phyloP scores from a whole-genome alignment of 164 flowering plant species.

The Taxillus chinensis region DNA sequence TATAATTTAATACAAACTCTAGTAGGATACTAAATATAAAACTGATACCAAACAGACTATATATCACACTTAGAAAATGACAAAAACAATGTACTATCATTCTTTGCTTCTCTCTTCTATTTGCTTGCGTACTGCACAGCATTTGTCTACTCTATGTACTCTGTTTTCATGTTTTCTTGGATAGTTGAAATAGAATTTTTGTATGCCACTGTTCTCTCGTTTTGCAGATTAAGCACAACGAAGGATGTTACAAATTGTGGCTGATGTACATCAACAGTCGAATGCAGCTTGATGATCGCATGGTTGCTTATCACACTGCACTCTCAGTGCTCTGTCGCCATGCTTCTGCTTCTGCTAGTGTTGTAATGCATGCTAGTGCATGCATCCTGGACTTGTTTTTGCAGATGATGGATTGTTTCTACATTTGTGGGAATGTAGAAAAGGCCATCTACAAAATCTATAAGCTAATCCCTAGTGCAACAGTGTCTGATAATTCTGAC shows the following conservation, averaged over 20 bases:
- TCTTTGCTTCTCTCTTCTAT: no score
- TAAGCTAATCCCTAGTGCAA: constrained; percentile 20
- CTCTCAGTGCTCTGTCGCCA: constrained; percentile 39
- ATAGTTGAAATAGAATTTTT: constrained; percentile 9
- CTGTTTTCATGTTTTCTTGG: background rate
- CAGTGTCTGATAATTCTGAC: constrained; percentile 19
- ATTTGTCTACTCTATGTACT: background rate
- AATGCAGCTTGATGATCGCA: constrained; percentile 32
- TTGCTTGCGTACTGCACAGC: no score
- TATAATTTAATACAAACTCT: no score
- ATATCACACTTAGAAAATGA: no score
- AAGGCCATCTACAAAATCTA: constrained; percentile 41
- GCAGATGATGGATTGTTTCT: constrained; percentile 58
- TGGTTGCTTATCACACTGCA: constrained; percentile 61
- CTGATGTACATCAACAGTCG: constrained; percentile 82
- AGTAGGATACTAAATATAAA: no score
- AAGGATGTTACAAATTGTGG: constrained; percentile 75
- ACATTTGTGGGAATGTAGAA: constrained; percentile 52
- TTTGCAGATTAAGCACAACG: constrained; percentile 55
- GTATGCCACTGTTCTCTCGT: constrained; percentile 19
- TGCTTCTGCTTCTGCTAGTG: constrained; percentile 26
- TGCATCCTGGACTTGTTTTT: constrained; percentile 75
- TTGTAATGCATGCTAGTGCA: constrained; percentile 38
- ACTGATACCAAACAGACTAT: no score
- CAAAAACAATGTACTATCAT: no score